Evolutionary conservation across 306 rosid species (phyloP), one percentile per base, ranked within the genome.

Genomic region (Glycine latifolia): DNA sequence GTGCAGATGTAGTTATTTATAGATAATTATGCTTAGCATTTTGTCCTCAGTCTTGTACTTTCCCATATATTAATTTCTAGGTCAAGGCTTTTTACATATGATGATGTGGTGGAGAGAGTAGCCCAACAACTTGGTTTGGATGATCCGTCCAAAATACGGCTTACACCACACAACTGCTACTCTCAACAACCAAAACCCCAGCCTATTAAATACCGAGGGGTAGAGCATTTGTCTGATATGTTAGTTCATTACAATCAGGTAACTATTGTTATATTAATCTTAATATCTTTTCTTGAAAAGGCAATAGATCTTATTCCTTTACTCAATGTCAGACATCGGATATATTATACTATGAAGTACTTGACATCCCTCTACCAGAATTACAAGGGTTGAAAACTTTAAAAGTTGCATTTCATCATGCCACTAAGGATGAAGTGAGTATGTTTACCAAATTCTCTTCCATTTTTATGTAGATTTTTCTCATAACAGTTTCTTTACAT

Each of bases 171-270:
- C 84, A 91, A 90, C 84, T 93, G 94, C 80, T 93, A 93, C 85
- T 93, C 97, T 44, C 97, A 93, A 67, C 94, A 91, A 82, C 97
- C 97, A 31, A 93, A 89, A 81, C 97, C 93, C 46, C 97, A 93
- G 82, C 90, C 97, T 60, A 91, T 93, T 52, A 91, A 93, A 76
- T 90, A 90, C 73, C 86, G 97, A 33, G 98, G 97, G 20, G 91
- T 90, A 70, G 98, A 93, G 0, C 92, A 82, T 87, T 87, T 93
- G 86, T 86, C 93, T 53, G 94, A 93, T 84, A 91, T 93, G 97
- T 87, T 91, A 80, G 88, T 93, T 67, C 97, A 93, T 85, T 91
- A 93, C 86, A 93, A 89, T 84, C 98, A 93, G 90, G 98, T 93
- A 87, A 59, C 85, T 73, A 69, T 82, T 14, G 10, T 75, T 56